These are phyloP conservation scores for Tricholoma hemisulphureum DNA, from an alignment of 768 basidiomycete species.

Conservation along the genomic window DNA sequence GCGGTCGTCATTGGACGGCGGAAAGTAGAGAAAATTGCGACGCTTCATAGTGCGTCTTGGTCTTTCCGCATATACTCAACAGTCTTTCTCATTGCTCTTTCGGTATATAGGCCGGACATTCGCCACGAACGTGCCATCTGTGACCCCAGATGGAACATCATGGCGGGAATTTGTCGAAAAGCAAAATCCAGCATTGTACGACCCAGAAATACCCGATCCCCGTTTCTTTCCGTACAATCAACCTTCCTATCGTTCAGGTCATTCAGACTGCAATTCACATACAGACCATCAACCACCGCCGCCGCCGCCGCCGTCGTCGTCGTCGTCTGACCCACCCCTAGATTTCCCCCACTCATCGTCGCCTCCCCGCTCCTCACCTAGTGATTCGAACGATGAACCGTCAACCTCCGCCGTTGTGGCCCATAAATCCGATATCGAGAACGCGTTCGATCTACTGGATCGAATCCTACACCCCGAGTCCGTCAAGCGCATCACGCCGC, in stretches of 20 bases:
- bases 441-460: conserved; percentile 75
- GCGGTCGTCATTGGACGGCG: conserved; percentile 80
- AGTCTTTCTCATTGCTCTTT: background rate
- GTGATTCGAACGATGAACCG: conserved; percentile 2
- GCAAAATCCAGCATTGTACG: conserved; percentile 70
- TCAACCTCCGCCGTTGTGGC: conserved; percentile 27
- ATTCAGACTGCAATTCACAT: conserved; percentile 15
- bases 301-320: conserved; percentile 6
- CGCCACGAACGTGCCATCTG: conserved; percentile 82
- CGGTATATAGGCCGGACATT: conserved; percentile 73
- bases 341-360: conserved; percentile 8
- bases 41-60: conserved; percentile 74
- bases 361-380: conserved; percentile 3
- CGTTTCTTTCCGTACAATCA: conserved; percentile 56
- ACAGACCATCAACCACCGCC: conserved; percentile 14
- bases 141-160: conserved; percentile 61
- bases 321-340: conserved; percentile 3
- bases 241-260: conserved; percentile 23
- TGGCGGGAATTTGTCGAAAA: conserved; percentile 75
- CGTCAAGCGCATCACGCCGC: conserved; percentile 74
- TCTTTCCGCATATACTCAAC: background rate
- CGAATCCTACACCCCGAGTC: conserved; percentile 74
- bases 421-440: conserved; percentile 55
- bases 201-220: conserved; percentile 48
- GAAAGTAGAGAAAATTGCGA: conserved; percentile 81